phyloP scores from a whole-genome alignment of 805 yeast species.

The Wickerhamomyces bovis region DNA sequence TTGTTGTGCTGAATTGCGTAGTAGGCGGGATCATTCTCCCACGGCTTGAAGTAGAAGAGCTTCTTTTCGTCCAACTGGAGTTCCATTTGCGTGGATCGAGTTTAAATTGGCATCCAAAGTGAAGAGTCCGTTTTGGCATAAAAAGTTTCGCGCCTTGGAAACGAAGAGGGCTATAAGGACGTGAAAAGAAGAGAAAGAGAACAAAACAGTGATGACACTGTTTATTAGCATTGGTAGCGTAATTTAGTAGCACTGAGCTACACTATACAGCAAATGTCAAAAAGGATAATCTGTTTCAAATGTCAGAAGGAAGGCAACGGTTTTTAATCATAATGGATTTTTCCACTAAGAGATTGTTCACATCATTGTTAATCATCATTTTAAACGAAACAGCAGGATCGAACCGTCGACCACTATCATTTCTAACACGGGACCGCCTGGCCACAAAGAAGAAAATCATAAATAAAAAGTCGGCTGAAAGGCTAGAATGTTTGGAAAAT shows the following conservation, averaged over 20 bases:
- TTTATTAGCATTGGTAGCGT: too few species aligned
- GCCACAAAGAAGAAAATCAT: background rate
- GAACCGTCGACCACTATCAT: background rate
- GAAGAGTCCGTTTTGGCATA: background rate
- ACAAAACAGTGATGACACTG: too few species aligned
- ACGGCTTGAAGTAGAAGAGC: slow-evolving; percentile 24
- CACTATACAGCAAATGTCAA: background rate
- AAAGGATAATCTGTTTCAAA: background rate
- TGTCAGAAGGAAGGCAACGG: slow-evolving; percentile 2
- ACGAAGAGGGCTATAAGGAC: too few species aligned
- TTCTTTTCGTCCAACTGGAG: slow-evolving; percentile 11
- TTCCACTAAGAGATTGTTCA: slow-evolving; percentile 1
- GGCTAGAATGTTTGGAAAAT: too few species aligned
- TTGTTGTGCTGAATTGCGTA: slow-evolving; percentile 17
- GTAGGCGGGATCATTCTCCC: slow-evolving; percentile 22
- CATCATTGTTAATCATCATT: background rate
- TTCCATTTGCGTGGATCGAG: slow-evolving; percentile 1
- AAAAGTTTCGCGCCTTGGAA: background rate
- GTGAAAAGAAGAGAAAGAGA: too few species aligned
- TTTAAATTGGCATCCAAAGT: background rate
- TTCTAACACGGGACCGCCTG: background rate
- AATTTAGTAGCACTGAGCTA: too few species aligned
- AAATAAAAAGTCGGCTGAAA: background rate
- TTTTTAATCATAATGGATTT: background rate
- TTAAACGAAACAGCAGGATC: background rate